phyloP scores from a whole-genome alignment of 164 flowering plant genomes.

The Umbellularia californica region DNA sequence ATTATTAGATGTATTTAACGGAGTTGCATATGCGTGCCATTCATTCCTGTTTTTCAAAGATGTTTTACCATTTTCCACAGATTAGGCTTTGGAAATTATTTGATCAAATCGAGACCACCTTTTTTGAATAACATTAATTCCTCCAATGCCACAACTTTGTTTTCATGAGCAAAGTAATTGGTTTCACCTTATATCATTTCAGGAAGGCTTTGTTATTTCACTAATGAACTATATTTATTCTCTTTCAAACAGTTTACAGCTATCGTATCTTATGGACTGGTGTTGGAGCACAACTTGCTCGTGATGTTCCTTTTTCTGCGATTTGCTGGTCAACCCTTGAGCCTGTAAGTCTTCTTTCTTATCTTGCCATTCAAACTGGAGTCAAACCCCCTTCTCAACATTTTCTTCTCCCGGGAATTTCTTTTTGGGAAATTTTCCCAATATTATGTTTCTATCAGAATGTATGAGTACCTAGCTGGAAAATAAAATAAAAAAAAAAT shows the following conservation, averaged over 20 bases:
- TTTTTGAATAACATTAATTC: background rate
- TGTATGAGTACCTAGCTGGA: no score
- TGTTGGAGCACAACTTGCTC: slow-evolving; percentile 94
- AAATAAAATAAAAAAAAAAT: no score
- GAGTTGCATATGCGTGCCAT: no score
- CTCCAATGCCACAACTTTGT: background rate
- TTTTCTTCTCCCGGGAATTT: no score
- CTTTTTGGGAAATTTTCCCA: no score
- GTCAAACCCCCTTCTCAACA: no score
- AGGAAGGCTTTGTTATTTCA: background rate
- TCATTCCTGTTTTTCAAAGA: no score
- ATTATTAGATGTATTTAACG: no score
- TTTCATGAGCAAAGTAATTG: background rate
- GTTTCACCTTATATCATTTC: background rate
- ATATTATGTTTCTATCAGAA: no score
- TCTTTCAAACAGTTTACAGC: slow-evolving; percentile 42
- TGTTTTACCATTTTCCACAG: no score
- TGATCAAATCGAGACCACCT: background rate
- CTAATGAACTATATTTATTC: background rate
- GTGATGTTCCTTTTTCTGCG: slow-evolving; percentile 98
- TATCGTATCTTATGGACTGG: slow-evolving; percentile 90
- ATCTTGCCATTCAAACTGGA: no score
- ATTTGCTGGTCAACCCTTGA: slow-evolving; percentile 98
- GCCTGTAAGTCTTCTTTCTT: slow-evolving; percentile 49
- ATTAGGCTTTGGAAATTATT: background rate